phyloP scores from a whole-genome alignment of 192 early-diverging fungal species.

The Spizellomyces punctatus region DNA sequence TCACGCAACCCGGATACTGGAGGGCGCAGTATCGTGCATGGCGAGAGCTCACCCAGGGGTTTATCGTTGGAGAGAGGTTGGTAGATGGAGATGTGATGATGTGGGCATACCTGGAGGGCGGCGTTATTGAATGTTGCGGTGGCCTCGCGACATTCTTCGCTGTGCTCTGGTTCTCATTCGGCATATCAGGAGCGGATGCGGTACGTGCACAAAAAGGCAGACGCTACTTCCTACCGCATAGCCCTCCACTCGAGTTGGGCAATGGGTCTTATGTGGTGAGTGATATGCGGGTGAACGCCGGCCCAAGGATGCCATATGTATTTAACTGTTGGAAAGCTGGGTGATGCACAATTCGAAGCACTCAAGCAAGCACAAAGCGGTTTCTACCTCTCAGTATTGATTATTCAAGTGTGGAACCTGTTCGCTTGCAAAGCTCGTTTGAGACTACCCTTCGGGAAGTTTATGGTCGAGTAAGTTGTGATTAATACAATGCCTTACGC shows the following conservation, averaged over 20 bases:
- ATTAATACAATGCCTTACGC: too few relatives aligned
- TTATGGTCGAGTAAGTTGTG: conserved; percentile 75
- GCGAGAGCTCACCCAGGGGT: conserved; percentile 28
- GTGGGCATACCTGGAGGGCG: conserved; percentile 89
- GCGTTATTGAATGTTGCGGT: conserved; percentile 75
- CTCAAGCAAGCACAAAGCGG: conserved; percentile 78
- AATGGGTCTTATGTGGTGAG: conserved; percentile 45
- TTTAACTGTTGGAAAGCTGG: conserved; percentile 31
- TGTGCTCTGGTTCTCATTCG: conserved; percentile 69
- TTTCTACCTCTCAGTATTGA: conserved; percentile 76
- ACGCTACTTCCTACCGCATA: conserved; percentile 49
- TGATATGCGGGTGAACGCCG: not conserved
- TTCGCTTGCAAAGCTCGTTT: conserved; percentile 89
- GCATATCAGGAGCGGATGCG: conserved; percentile 64
- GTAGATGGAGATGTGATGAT: conserved; percentile 85
- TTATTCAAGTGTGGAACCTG: conserved; percentile 91
- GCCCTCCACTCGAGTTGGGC: conserved; percentile 29
- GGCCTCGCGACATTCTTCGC: conserved; percentile 75
- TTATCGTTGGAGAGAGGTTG: conserved; percentile 70
- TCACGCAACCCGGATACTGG: conserved; percentile 53
- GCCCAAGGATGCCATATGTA: too few relatives aligned
- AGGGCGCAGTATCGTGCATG: conserved; percentile 36
- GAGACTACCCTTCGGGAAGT: conserved; percentile 74
- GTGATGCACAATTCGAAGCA: conserved; percentile 63
- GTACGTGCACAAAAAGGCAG: conserved; percentile 44